These are phyloP conservation scores for Raffaelea ambrosiae DNA, from an alignment of 2,329 filamentous ascomycete genomes.

Conservation along the genomic window DNA sequence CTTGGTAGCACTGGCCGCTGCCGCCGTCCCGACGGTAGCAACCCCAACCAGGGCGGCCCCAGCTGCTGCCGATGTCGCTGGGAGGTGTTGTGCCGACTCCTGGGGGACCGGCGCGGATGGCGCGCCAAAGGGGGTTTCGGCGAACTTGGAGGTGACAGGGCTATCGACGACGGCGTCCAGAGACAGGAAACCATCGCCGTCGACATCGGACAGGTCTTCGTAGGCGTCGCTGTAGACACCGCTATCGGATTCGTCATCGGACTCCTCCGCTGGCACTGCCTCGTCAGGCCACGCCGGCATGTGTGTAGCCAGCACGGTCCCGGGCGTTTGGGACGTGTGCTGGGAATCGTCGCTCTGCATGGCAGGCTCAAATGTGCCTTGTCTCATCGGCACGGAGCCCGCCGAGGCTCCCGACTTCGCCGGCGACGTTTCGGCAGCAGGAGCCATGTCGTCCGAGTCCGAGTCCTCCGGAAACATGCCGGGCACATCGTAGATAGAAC, in stretches of 20 bases:
- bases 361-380: slow-evolving; percentile 15
- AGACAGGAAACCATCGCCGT: slow-evolving; percentile 61
- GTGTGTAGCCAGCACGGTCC: slow-evolving; percentile 15
- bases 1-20: neutral
- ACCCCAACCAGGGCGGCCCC: neutral
- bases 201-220: slow-evolving; percentile 59
- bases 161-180: slow-evolving; percentile 63
- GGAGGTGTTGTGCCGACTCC: neutral
- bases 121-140: slow-evolving; percentile 4
- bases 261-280: neutral
- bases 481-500: slow-evolving; percentile 40
- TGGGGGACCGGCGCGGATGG: neutral
- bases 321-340: slow-evolving; percentile 12
- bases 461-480: slow-evolving; percentile 47
- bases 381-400: slow-evolving; percentile 4
- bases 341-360: slow-evolving; percentile 12
- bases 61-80: neutral
- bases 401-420: slow-evolving; percentile 1
- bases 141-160: slow-evolving; percentile 28
- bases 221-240: slow-evolving; percentile 70
- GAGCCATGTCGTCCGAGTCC: slow-evolving; percentile 17
- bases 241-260: slow-evolving; percentile 24
- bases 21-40: neutral
- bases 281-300: slow-evolving; percentile 26
- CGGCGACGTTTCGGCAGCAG: neutral